These are phyloP conservation scores for Leishmania lainsoni DNA, from an alignment of 208 protist genomes.

Conservation along the genomic window DNA sequence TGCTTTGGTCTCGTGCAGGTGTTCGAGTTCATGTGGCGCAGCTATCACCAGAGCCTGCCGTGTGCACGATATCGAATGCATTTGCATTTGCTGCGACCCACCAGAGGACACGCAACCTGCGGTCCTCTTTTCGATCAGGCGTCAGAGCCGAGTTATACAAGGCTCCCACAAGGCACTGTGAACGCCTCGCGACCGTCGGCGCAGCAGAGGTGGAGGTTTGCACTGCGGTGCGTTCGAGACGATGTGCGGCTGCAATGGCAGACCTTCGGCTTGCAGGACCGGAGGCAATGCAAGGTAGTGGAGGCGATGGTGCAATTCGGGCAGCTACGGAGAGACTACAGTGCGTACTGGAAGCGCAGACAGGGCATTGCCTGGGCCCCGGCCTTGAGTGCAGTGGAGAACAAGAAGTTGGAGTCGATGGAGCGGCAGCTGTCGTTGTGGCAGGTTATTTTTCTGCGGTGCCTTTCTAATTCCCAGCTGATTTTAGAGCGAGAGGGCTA, in stretches of 20 bases:
- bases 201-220: constrained; percentile 49
- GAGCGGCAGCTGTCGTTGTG: constrained; percentile 62
- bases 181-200: constrained; percentile 6
- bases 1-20: constrained; percentile 67
- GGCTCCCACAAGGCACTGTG: neutral
- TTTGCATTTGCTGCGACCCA: constrained; percentile 48
- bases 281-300: constrained; percentile 29
- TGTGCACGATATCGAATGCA: constrained; percentile 60
- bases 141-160: neutral
- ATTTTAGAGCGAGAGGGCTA: constrained; percentile 38
- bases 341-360: constrained; percentile 64
- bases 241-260: constrained; percentile 31
- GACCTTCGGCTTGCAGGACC: constrained; percentile 4
- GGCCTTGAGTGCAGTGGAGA: constrained; percentile 55
- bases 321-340: constrained; percentile 61
- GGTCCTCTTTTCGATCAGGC: neutral
- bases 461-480: constrained; percentile 69
- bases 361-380: constrained; percentile 58
- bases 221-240: constrained; percentile 32
- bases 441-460: constrained; percentile 81
- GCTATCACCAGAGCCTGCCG: constrained; percentile 48
- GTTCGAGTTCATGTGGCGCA: constrained; percentile 43
- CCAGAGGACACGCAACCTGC: neutral
- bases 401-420: constrained; percentile 36
- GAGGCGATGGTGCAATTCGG: constrained; percentile 61